Conservation (phyloP, 2,329 filamentous ascomycete genomes). For the Gremmenia infestans region DNA sequence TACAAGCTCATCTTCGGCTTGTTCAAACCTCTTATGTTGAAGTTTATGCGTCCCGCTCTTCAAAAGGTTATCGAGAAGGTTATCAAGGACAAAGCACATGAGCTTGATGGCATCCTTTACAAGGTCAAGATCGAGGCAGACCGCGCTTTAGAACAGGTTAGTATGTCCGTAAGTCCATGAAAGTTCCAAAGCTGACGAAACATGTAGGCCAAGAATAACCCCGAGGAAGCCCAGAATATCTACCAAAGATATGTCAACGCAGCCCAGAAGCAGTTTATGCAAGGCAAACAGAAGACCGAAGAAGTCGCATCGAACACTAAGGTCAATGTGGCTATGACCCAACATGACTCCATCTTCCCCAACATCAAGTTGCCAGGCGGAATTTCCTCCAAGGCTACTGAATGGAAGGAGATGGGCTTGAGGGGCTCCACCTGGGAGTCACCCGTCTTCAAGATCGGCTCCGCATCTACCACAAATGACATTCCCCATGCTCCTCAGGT, state of each 20-base stretch:
- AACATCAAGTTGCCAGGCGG: slow-evolving; percentile 80
- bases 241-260: slow-evolving; percentile 81
- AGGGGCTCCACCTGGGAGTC: slow-evolving; percentile 95
- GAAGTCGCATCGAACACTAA: slow-evolving; percentile 65
- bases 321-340: slow-evolving; percentile 78
- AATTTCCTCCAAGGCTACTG: slow-evolving; percentile 88
- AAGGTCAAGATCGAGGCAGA: slow-evolving; percentile 80
- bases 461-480: slow-evolving; percentile 64
- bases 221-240: slow-evolving; percentile 71
- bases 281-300: slow-evolving; percentile 72
- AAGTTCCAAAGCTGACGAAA: no score
- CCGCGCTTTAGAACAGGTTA: slow-evolving; percentile 49
- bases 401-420: slow-evolving; percentile 80
- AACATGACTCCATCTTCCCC: slow-evolving; percentile 89
- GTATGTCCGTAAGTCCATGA: no score
- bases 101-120: slow-evolving; percentile 68
- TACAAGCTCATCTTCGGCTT: slow-evolving; percentile 87
- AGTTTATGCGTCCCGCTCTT: slow-evolving; percentile 75
- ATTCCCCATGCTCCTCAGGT: slow-evolving; percentile 56
- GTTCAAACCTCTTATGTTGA: slow-evolving; percentile 83
- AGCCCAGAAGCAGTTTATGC: slow-evolving; percentile 65
- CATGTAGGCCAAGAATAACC: slow-evolving; percentile 56
- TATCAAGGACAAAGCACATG: slow-evolving; percentile 75
- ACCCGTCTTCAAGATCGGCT: slow-evolving; percentile 84
- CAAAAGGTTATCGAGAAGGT: slow-evolving; percentile 86